Conservation (phyloP, 305 asterid genomes). For the Fraxinus sp. region DNA sequence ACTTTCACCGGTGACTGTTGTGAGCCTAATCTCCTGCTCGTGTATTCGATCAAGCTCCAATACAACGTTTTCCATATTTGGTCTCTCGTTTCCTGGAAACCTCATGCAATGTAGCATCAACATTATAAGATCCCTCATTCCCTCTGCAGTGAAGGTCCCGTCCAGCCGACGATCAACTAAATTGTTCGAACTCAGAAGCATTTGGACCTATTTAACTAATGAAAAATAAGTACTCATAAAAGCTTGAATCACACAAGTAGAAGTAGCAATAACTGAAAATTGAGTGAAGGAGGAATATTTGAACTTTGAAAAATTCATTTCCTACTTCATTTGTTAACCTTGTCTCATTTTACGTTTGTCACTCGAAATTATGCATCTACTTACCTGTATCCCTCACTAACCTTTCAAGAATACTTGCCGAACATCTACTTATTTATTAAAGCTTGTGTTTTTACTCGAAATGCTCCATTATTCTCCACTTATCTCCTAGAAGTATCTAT, state of each 20-base stretch:
- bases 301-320: neutral
- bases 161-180: conserved; percentile 46
- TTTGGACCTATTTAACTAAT: conserved; percentile 42
- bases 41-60: conserved; percentile 56
- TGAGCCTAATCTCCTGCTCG: conserved; percentile 59
- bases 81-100: conserved; percentile 51
- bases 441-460: neutral
- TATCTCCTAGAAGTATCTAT: neutral
- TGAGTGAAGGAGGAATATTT: neutral
- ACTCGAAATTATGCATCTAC: neutral
- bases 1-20: conserved; percentile 64
- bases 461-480: neutral
- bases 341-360: neutral
- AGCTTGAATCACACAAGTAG: neutral
- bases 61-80: conserved; percentile 47
- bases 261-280: neutral
- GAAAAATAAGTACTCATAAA: neutral
- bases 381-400: neutral
- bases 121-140: conserved; percentile 55
- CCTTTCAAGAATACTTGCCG: neutral
- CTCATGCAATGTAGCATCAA: conserved; percentile 51
- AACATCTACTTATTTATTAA: neutral
- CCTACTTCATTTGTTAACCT: neutral
- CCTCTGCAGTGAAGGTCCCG: conserved; percentile 62
- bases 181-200: conserved; percentile 30